phyloP scores from a whole-genome alignment of 169 alveolate species.

The Plasmodium malariae region DNA sequence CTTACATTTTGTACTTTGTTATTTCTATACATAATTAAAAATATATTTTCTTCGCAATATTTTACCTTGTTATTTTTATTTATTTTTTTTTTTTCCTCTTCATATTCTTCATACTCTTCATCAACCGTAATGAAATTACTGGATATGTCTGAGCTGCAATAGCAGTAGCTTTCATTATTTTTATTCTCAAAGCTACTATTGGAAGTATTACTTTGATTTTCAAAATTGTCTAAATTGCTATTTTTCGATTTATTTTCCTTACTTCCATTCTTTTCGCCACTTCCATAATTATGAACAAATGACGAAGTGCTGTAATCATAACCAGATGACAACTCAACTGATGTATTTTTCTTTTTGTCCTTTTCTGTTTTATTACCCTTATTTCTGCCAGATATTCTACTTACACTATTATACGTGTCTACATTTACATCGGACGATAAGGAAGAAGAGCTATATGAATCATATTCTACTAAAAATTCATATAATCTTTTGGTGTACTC shows the following conservation, averaged over 20 bases:
- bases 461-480: not conserved
- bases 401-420: not conserved
- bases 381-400: not conserved
- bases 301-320: not conserved
- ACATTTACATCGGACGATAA: not conserved
- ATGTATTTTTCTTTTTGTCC: not conserved
- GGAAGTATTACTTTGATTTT: not conserved
- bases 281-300: not conserved
- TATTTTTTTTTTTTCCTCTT: not conserved
- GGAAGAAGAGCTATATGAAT: not conserved
- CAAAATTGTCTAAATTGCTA: not conserved
- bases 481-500: not conserved
- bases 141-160: slow-evolving; percentile 37
- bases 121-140: slow-evolving; percentile 21
- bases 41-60: slow-evolving; percentile 51
- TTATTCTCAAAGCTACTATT: slow-evolving; percentile 6
- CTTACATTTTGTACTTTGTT: slow-evolving; percentile 36
- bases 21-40: slow-evolving; percentile 27
- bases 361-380: not conserved
- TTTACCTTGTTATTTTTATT: slow-evolving; percentile 31
- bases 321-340: too few relatives aligned
- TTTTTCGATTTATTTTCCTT: not conserved
- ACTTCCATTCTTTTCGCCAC: not conserved
- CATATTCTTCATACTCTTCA: slow-evolving; percentile 21
- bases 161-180: not conserved